These are phyloP conservation scores for Umbelopsis sp. DNA, from an alignment of 371 early-diverging fungal genomes.

Conservation along the genomic window DNA sequence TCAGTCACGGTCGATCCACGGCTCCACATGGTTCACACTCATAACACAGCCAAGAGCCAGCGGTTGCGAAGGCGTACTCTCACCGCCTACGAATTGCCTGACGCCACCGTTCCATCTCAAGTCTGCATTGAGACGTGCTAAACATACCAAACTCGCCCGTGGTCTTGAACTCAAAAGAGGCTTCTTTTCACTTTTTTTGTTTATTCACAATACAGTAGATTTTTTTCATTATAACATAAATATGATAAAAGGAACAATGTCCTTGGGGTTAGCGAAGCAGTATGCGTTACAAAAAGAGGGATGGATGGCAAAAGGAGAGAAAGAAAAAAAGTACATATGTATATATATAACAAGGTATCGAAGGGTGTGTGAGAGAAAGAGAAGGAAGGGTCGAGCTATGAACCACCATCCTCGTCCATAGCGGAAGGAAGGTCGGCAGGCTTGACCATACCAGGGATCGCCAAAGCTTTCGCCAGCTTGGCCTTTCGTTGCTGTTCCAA, in stretches of 20 bases:
- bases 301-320: background rate
- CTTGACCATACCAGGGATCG: slow-evolving; percentile 90
- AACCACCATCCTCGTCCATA: slow-evolving; percentile 50
- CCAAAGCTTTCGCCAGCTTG: slow-evolving; percentile 71
- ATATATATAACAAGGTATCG: slow-evolving; percentile 18
- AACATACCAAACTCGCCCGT: background rate
- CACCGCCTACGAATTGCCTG: slow-evolving; percentile 6
- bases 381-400: background rate
- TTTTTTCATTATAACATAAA: background rate
- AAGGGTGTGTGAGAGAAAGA: background rate
- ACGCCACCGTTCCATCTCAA: background rate
- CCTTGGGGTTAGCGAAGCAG: background rate
- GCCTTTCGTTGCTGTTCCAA: slow-evolving; percentile 63
- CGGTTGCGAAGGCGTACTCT: slow-evolving; percentile 2
- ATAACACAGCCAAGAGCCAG: background rate
- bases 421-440: slow-evolving; percentile 71
- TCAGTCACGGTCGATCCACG: slow-evolving; percentile 6
- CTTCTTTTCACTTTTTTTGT: background rate
- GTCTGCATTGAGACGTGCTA: background rate
- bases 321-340: slow-evolving; percentile 13
- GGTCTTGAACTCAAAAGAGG: background rate
- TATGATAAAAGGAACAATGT: background rate
- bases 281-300: background rate
- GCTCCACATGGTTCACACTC: slow-evolving; percentile 1
- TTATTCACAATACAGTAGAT: slow-evolving; percentile 10